Evolutionary conservation across 75 land plant genomes (phyloP), one percentile per base, ranked within the genome.

Genomic region (Pinus taeda): DNA sequence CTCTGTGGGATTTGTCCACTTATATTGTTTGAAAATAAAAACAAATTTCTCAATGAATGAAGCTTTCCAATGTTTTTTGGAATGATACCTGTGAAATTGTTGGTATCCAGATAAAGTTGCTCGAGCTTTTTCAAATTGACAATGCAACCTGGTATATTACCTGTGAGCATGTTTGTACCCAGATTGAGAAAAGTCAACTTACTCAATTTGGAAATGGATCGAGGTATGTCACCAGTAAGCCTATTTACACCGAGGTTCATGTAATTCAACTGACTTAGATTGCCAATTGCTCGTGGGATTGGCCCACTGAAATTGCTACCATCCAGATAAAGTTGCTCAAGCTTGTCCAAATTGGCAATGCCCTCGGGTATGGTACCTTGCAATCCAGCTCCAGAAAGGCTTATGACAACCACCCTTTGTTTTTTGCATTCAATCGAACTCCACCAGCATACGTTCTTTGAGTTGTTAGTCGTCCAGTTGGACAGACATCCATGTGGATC

Each of bases 151-250:
- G 85, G 79, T 20, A 90, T 71, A 3, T 36, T 1, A 15, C 88
- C 88, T 1, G 78, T 74, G 55, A 89, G 57, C 21, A 66, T 59
- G 73, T 89, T 89, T 57, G 62, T 77, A 33, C 84, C 78, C 17
- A 89, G 86, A 55, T 83, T 83, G n/a, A 89, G 70, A 13, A 76
- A 71, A 12, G n/a, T 6, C 26, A 92, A 82, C 29, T 22, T 79
- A 37, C 20, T 53, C 60, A 87, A 29, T 15, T 75, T 73, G 5
- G 83, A 86, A 15, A 89, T 77, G 29, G 75, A 83, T 33, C 75
- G 72, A n/a, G 86, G 85, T 15, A 92, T 75, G 3, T 29, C 56
- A 37, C 92, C 92, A 3, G 87, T 78, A 57, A 92, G 75, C 13
- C 30, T 79, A 49, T 90, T 92, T 15, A 74, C 76, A 55, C 82